Percentiles rank a stretch among this genome's conserved stretches.
These are phyloP conservation scores for Saitozyma podzolica DNA, from an alignment of 768 basidiomycete species.

Conservation along the genomic window DNA sequence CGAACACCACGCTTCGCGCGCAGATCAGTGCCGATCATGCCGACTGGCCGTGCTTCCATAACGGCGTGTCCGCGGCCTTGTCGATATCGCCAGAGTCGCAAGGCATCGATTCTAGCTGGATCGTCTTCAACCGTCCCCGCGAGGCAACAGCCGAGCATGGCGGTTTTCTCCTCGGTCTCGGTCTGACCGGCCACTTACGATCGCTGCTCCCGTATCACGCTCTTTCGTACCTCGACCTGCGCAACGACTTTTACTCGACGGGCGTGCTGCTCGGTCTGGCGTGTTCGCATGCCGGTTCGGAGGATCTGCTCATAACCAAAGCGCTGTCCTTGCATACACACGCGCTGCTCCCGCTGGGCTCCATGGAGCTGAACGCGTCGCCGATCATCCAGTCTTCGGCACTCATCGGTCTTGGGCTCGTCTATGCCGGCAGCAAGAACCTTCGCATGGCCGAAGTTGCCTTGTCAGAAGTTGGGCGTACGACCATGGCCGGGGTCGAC, in stretches of 20 bases:
- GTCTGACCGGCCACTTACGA: constrained; percentile 84
- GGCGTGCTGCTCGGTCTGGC: constrained; percentile 90
- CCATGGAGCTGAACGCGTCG: constrained; percentile 84
- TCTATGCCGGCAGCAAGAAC: constrained; percentile 85
- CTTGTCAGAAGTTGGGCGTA: constrained; percentile 75
- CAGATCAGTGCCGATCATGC: constrained; percentile 71
- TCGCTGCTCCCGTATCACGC: constrained; percentile 93
- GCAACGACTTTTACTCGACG: constrained; percentile 93
- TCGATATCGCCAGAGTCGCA: constrained; percentile 73
- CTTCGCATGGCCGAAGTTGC: constrained; percentile 91
- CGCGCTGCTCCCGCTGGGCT: constrained; percentile 81
- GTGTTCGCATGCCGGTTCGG: constrained; percentile 81
- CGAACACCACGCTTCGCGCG: constrained; percentile 54
- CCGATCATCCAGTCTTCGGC: constrained; percentile 87
- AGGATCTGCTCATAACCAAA: constrained; percentile 84
- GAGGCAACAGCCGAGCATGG: constrained; percentile 91
- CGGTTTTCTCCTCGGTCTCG: constrained; percentile 91
- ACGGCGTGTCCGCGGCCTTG: constrained; percentile 89
- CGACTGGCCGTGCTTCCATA: constrained; percentile 96
- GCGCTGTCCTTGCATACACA: constrained; percentile 89
- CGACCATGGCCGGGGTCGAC: constrained; percentile 75
- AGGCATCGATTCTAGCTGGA: constrained; percentile 86
- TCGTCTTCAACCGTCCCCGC: constrained; percentile 88
- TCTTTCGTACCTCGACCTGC: constrained; percentile 89
- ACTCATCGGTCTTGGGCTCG: constrained; percentile 78